Percentiles rank a stretch among this genome's conserved stretches.
phyloP scores from a whole-genome alignment of 1,139 yeast species.

The Magnusiomyces suaveolens region DNA sequence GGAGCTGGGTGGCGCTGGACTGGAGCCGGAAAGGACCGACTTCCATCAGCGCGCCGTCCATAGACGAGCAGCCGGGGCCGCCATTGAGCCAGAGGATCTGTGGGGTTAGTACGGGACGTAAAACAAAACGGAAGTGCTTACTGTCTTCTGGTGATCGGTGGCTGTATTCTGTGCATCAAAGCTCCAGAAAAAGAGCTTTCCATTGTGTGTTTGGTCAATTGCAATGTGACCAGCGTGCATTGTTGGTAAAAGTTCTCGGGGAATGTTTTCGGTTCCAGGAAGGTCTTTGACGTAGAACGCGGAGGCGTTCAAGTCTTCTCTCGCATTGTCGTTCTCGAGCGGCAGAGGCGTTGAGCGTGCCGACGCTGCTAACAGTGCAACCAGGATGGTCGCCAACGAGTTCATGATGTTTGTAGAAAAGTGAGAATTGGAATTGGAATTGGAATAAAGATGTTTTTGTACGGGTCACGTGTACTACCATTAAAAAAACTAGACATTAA shows the following conservation, averaged over 20 bases:
- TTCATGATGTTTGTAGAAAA: too few relatives aligned
- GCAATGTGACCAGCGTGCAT: constrained; percentile 48
- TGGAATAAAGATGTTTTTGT: neutral
- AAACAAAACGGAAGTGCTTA: constrained; percentile 8
- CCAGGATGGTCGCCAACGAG: neutral
- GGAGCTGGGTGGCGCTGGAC: constrained; percentile 37
- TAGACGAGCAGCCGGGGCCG: constrained; percentile 79
- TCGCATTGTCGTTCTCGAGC: too few relatives aligned
- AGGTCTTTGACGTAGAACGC: constrained; percentile 31
- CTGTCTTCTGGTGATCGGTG: constrained; percentile 25
- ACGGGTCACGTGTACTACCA: too few relatives aligned
- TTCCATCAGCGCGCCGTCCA: constrained; percentile 96
- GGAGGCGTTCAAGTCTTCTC: constrained; percentile 23
- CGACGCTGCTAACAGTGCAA: neutral
- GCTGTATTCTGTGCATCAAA: constrained; percentile 28
- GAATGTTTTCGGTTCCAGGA: constrained; percentile 30
- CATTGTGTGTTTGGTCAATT: constrained; percentile 43
- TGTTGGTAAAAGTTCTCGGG: constrained; percentile 25
- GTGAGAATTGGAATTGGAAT: too few relatives aligned
- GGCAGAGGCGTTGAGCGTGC: neutral
- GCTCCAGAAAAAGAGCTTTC: constrained; percentile 73
- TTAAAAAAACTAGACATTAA: neutral
- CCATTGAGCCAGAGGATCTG: constrained; percentile 78
- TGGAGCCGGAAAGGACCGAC: constrained; percentile 75
- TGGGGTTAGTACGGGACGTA: neutral